These are phyloP conservation scores for Bryum argenteum DNA, from an alignment of 225 moss, liverwort and hornwort species.

Conservation along the genomic window DNA sequence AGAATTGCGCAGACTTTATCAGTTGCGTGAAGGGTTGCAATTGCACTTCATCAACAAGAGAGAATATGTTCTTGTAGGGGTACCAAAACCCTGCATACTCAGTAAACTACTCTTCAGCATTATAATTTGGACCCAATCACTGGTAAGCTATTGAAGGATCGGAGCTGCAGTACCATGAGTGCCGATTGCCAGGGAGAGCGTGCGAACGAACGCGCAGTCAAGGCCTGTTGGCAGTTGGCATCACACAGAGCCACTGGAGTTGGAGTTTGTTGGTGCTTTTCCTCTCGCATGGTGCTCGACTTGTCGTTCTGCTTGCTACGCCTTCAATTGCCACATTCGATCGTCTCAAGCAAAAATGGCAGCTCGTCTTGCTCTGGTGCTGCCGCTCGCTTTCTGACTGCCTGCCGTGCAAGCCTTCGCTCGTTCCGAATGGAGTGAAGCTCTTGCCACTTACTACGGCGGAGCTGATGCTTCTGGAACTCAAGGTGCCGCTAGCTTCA, in stretches of 20 bases:
- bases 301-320: too few species aligned
- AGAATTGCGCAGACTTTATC: conserved; percentile 93
- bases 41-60: conserved; percentile 79
- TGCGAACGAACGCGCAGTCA: conserved; percentile 19
- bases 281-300: background rate
- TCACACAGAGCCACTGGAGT: conserved; percentile 26
- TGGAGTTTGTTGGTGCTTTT: background rate
- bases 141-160: background rate
- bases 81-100: conserved; percentile 94
- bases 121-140: background rate
- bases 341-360: conserved; percentile 15
- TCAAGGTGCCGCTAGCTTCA: conserved; percentile 44
- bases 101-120: too few species aligned
- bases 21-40: conserved; percentile 85
- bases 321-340: background rate
- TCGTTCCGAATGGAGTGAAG: conserved; percentile 33
- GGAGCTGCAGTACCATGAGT: conserved; percentile 72
- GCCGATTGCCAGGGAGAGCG: conserved; percentile 48
- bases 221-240: conserved; percentile 14
- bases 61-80: conserved; percentile 92
- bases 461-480: conserved; percentile 66
- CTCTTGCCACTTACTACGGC: conserved; percentile 60
- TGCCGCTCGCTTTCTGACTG: background rate
- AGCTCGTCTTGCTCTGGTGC: background rate
- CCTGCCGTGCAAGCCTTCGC: conserved; percentile 2